Conservation (phyloP, 768 basidiomycete species). For the Lactarius indigo region DNA sequence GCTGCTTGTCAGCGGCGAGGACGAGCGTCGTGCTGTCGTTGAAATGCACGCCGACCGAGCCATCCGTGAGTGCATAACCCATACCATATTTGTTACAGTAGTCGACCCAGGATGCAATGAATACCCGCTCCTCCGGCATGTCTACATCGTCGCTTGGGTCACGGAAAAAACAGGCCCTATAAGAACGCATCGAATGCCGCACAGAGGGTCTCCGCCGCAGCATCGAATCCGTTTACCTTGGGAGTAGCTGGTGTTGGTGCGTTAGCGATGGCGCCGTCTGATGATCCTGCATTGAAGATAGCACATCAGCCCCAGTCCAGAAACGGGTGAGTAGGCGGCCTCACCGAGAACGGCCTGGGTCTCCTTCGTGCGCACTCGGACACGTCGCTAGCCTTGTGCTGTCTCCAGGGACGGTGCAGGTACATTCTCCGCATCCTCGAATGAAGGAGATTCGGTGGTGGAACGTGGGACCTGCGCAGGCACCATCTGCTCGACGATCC, state of each 20-base stretch:
- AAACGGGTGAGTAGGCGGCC: not conserved
- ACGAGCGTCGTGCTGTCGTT: slow-evolving; percentile 91
- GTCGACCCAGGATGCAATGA: slow-evolving; percentile 98
- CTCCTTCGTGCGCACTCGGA: slow-evolving; percentile 15
- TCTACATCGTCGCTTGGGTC: slow-evolving; percentile 53
- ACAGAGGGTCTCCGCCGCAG: slow-evolving; percentile 48
- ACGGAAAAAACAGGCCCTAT: slow-evolving; percentile 62
- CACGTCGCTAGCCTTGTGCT: slow-evolving; percentile 9
- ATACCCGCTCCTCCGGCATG: slow-evolving; percentile 69
- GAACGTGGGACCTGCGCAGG: slow-evolving; percentile 43
- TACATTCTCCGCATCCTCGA: slow-evolving; percentile 36
- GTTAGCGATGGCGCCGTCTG: slow-evolving; percentile 27
- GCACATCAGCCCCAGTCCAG: not conserved
- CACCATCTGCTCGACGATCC: slow-evolving; percentile 93
- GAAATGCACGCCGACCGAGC: slow-evolving; percentile 92
- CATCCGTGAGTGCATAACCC: slow-evolving; percentile 96
- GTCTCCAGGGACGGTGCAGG: slow-evolving; percentile 27
- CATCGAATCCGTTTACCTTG: slow-evolving; percentile 61
- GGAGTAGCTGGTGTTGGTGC: slow-evolving; percentile 28
- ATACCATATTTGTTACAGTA: slow-evolving; percentile 99
- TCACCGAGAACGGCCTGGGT: slow-evolving; percentile 3
- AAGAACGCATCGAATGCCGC: slow-evolving; percentile 68
- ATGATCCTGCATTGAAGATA: not conserved
- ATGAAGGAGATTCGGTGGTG: slow-evolving; percentile 23
- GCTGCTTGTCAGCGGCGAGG: slow-evolving; percentile 85